Evolutionary conservation across 176 grass and related monocot genomes (phyloP).

Genomic region (Ensete glaucum): DNA sequence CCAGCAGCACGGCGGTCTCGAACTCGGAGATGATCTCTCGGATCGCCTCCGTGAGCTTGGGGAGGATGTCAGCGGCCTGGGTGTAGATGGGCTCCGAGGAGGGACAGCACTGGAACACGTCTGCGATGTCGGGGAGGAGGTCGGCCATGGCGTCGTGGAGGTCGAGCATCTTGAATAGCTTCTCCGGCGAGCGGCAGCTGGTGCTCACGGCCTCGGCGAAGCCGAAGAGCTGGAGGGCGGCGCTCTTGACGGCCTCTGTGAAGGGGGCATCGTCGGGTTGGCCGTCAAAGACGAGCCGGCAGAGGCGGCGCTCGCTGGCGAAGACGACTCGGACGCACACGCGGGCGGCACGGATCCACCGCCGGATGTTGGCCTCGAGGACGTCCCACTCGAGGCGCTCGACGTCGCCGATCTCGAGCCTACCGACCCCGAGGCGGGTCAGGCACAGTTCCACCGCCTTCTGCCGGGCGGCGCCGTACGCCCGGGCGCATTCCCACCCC

Average conservation of each 20-base stretch:
- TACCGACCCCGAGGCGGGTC: slow-evolving; percentile 69
- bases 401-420: slow-evolving; percentile 84
- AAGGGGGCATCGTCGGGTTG: slow-evolving; percentile 47
- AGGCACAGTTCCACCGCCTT: slow-evolving; percentile 55
- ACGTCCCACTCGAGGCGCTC: slow-evolving; percentile 67
- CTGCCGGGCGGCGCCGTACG: slow-evolving; percentile 76
- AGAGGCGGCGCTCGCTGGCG: slow-evolving; percentile 77
- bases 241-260: slow-evolving; percentile 65
- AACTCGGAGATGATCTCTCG: slow-evolving; percentile 89
- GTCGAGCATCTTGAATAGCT: slow-evolving; percentile 93
- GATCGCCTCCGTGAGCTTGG: slow-evolving; percentile 60
- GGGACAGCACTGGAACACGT: slow-evolving; percentile 47
- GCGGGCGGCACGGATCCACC: slow-evolving; percentile 77
- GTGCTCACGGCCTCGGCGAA: slow-evolving; percentile 83
- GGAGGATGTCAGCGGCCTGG: slow-evolving; percentile 57
- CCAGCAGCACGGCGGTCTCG: slow-evolving; percentile 71
- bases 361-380: slow-evolving; percentile 65
- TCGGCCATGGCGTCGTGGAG: slow-evolving; percentile 69
- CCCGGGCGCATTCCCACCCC: slow-evolving; percentile 83
- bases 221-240: slow-evolving; percentile 73
- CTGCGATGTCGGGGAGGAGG: slow-evolving; percentile 63
- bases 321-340: slow-evolving; percentile 57
- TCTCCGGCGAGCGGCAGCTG: slow-evolving; percentile 70
- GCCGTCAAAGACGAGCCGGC: slow-evolving; percentile 67
- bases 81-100: slow-evolving; percentile 56